Percentiles rank a stretch among this genome's conserved stretches.
phyloP scores from a whole-genome alignment of 768 basidiomycete genomes.

The Podaxis mareebaensis region DNA sequence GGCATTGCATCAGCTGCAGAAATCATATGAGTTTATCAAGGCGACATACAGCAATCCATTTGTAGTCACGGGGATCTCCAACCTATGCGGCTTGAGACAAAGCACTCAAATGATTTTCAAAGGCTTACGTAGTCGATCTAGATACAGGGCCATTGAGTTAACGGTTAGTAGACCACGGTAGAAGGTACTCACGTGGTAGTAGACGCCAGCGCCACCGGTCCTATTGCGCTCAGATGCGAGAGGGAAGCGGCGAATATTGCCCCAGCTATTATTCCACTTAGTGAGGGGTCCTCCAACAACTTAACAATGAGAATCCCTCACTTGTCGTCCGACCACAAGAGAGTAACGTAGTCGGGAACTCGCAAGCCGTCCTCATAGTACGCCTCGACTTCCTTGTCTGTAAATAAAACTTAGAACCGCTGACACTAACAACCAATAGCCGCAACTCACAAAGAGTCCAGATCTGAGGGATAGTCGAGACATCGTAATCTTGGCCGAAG shows the following conservation, averaged over 20 bases:
- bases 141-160: constrained; percentile 3
- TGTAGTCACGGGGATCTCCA: constrained; percentile 66
- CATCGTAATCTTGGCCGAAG: constrained; percentile 44
- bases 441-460: constrained; percentile 54
- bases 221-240: constrained; percentile 53
- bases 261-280: constrained; percentile 45
- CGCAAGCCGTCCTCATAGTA: constrained; percentile 65
- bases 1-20: background rate
- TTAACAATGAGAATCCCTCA: constrained; percentile 25
- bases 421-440: background rate
- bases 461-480: constrained; percentile 59
- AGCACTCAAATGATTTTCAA: background rate
- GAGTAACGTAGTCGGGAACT: constrained; percentile 63
- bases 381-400: constrained; percentile 63
- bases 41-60: constrained; percentile 61
- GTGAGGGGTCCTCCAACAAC: background rate
- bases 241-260: constrained; percentile 67
- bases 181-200: constrained; percentile 55
- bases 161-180: background rate
- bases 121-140: constrained; percentile 49
- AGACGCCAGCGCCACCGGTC: constrained; percentile 69
- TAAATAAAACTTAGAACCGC: background rate
- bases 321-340: constrained; percentile 78
- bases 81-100: constrained; percentile 40
- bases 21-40: background rate